Evolutionary conservation across 2,329 filamentous ascomycete species (phyloP).

Genomic region (Emydomyces testavorans): DNA sequence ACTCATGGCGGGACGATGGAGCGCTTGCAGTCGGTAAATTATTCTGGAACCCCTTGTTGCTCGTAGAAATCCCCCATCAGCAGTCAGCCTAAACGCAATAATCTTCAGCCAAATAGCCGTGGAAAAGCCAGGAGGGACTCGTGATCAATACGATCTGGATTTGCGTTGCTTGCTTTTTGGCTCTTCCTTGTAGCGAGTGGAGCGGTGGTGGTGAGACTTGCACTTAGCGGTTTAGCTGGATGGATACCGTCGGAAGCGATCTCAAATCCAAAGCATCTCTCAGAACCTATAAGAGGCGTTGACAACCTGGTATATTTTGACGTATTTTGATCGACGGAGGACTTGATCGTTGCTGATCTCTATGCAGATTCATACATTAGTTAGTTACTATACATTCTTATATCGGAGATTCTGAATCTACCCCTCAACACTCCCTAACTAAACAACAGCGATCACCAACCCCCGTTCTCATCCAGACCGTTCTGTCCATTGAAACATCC

Average conservation of each 20-base stretch:
- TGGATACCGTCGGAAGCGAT: constrained; percentile 8
- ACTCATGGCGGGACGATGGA: constrained; percentile 7
- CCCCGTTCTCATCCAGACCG: not conserved
- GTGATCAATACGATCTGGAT: constrained; percentile 9
- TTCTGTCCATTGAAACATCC: not conserved
- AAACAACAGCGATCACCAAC: not conserved
- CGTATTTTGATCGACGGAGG: too few relatives aligned
- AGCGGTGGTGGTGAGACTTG: constrained; percentile 10
- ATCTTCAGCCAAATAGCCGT: too few relatives aligned
- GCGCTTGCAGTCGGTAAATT: constrained; percentile 8
- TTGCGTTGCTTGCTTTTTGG: not conserved
- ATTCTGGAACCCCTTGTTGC: not conserved
- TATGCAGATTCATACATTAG: too few relatives aligned
- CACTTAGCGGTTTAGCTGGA: constrained; percentile 14
- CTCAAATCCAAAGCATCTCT: constrained; percentile 1
- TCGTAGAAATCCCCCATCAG: constrained; percentile 5
- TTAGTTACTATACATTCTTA: not conserved
- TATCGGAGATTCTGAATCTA: constrained; percentile 2
- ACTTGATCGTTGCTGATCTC: too few relatives aligned
- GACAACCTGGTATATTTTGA: too few relatives aligned
- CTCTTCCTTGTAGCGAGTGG: constrained; percentile 10
- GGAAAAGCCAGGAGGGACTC: not conserved
- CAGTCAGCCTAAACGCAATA: too few relatives aligned
- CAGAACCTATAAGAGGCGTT: too few relatives aligned
- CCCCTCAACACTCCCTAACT: not conserved